Evolutionary conservation across 257 asterid genomes (phyloP), one percentile per base, ranked within the genome.

Genomic region (Nicotiana sylvestris): DNA sequence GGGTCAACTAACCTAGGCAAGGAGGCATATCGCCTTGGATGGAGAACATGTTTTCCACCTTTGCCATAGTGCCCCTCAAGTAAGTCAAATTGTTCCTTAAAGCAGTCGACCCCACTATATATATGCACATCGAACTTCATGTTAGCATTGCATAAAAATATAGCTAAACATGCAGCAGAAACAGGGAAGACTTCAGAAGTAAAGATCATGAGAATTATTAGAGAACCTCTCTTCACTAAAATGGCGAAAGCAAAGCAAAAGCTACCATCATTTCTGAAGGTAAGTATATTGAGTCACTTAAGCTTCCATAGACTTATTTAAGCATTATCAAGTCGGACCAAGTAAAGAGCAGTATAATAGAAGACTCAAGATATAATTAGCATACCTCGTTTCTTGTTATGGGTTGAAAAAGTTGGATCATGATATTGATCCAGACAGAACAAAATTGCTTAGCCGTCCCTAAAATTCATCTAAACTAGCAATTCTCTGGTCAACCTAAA

Each of bases 1-100:
- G 43, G 27, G 46, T 27, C 61, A 13, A 49, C 81, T 84, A 85
- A 92, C 99, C 99, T 91, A 60, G 99, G 99, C 86, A 92, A 88
- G 17, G 99, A 93, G 70, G 98, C 94, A 87, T 93, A 90, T 39
- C 97, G 94, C 84, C 98, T 90, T 32, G 97, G 97, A 74, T 49
- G 62, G 80, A 49, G 43, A 68, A 93, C 88, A 77, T 84, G 78
- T 84, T 86, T 89, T 77, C 84, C 85, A 57, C 55, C 86, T 89
- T 86, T 89, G n/a, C 93, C 97, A 6, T 84, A 82, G 30, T 89
- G 91, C 27, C 91, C 97, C 90, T 95, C 98, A 5, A 95, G 97
- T 9, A 92, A 89, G 82, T 90, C 87, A 85, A 95, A 95, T 80
- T 92, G 95, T 70, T 92, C 94, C 92, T 92, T 95, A 74, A 95